Evolutionary conservation across 805 yeast species (phyloP).

Genomic region (Saccharomycopsis capsularis): DNA sequence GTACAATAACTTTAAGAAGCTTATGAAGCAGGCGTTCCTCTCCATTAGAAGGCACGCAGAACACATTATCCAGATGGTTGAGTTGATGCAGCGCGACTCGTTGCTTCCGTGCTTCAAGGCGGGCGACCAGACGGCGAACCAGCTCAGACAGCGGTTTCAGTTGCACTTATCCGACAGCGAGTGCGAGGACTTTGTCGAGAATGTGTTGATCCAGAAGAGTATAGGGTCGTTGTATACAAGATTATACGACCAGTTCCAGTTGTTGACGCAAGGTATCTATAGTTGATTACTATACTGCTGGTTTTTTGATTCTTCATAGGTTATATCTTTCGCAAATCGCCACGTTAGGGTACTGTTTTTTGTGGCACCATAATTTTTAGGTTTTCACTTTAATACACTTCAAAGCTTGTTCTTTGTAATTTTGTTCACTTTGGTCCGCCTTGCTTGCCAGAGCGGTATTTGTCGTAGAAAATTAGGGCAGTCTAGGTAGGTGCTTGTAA

Average conservation of each 20-base stretch:
- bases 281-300: too few relatives aligned
- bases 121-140: constrained; percentile 76
- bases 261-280: constrained; percentile 92
- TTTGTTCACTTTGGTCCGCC: too few relatives aligned
- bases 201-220: constrained; percentile 67
- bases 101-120: constrained; percentile 84
- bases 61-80: constrained; percentile 74
- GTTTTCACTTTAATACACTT: too few relatives aligned
- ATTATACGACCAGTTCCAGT: constrained; percentile 89
- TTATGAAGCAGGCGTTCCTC: constrained; percentile 68
- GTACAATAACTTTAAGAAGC: constrained; percentile 51
- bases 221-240: constrained; percentile 85
- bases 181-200: constrained; percentile 72
- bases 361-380: too few relatives aligned
- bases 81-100: constrained; percentile 89
- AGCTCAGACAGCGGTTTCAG: constrained; percentile 76
- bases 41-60: constrained; percentile 68
- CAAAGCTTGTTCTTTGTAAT: too few relatives aligned
- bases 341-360: too few relatives aligned
- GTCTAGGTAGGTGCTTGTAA: too few relatives aligned
- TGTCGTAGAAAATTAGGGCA: too few relatives aligned
- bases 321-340: too few relatives aligned
- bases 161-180: constrained; percentile 66
- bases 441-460: too few relatives aligned
- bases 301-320: too few relatives aligned